Percentiles rank a stretch among this genome's conserved stretches.
Conservation (phyloP, 2,329 filamentous ascomycete species). For the Aspergillus aculeatinus region DNA sequence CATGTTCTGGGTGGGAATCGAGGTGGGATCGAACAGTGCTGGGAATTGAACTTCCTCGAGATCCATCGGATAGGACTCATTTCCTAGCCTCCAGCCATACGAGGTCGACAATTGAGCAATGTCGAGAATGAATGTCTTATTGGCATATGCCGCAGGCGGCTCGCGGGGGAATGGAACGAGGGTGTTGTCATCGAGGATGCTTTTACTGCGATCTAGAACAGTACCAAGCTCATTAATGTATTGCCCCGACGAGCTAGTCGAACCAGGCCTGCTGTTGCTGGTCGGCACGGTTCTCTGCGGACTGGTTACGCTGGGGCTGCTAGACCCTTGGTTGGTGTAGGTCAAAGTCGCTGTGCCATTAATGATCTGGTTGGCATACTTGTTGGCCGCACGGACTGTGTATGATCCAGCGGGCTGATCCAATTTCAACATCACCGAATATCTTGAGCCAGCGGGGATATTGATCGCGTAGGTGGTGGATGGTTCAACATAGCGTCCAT, state of each 20-base stretch:
- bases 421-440: slow-evolving; percentile 45
- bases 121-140: slow-evolving; percentile 46
- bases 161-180: slow-evolving; percentile 51
- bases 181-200: slow-evolving; percentile 44
- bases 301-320: not conserved
- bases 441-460: slow-evolving; percentile 41
- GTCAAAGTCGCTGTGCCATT: slow-evolving; percentile 51
- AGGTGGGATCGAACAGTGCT: not conserved
- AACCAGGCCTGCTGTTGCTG: slow-evolving; percentile 35
- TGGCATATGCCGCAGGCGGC: slow-evolving; percentile 41
- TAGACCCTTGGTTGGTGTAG: slow-evolving; percentile 26
- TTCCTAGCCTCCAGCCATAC: slow-evolving; percentile 34
- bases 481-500: slow-evolving; percentile 46
- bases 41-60: slow-evolving; percentile 23
- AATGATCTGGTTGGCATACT: slow-evolving; percentile 54
- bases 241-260: slow-evolving; percentile 31
- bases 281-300: not conserved
- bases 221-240: slow-evolving; percentile 54
- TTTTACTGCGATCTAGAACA: slow-evolving; percentile 35
- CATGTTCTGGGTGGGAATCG: slow-evolving; percentile 24
- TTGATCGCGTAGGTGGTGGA: slow-evolving; percentile 34
- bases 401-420: slow-evolving; percentile 40
- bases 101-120: slow-evolving; percentile 29
- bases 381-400: slow-evolving; percentile 51
- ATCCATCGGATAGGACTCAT: slow-evolving; percentile 27